phyloP scores from a whole-genome alignment of 1,284 basidiomycete genomes.

The Pseudozyma sp. region DNA sequence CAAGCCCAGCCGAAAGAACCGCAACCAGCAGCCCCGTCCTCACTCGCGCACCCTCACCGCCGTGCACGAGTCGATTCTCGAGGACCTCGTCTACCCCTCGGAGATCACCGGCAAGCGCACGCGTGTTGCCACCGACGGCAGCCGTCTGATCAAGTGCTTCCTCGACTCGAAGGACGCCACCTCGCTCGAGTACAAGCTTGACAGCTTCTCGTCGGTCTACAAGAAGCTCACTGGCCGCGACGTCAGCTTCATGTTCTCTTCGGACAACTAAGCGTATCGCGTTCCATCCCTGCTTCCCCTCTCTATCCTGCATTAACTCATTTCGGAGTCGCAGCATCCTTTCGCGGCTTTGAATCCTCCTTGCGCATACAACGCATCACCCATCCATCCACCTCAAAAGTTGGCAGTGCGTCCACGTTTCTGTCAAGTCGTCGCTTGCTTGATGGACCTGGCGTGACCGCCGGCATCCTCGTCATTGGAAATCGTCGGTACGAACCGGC shows the following conservation, averaged over 20 bases:
- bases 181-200: conserved; percentile 99
- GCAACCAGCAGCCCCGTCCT: conserved; percentile 94
- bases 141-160: conserved; percentile 72
- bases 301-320: conserved; percentile 5
- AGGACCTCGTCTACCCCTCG: conserved; percentile 98
- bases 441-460: conserved; percentile 14
- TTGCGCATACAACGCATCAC: conserved; percentile 4
- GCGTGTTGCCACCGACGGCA: conserved; percentile 72
- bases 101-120: conserved; percentile 99
- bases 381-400: conserved; percentile 13
- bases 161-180: conserved; percentile 98
- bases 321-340: conserved; percentile 15
- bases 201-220: conserved; percentile 94
- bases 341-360: conserved; percentile 4
- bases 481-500: not conserved
- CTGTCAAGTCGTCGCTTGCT: conserved; percentile 19
- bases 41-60: conserved; percentile 95
- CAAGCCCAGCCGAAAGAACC: conserved; percentile 94
- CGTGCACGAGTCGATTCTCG: conserved; percentile 97
- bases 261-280: conserved; percentile 51
- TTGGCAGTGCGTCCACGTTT: conserved; percentile 17
- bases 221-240: conserved; percentile 93
- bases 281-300: not conserved
- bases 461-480: not conserved
- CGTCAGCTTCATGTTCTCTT: conserved; percentile 72